A percentile compares a stretch with the other conserved stretches of the same genome.
Conservation (phyloP, 495 filamentous ascomycete species). For the Pyrenopolyporus hunteri region DNA sequence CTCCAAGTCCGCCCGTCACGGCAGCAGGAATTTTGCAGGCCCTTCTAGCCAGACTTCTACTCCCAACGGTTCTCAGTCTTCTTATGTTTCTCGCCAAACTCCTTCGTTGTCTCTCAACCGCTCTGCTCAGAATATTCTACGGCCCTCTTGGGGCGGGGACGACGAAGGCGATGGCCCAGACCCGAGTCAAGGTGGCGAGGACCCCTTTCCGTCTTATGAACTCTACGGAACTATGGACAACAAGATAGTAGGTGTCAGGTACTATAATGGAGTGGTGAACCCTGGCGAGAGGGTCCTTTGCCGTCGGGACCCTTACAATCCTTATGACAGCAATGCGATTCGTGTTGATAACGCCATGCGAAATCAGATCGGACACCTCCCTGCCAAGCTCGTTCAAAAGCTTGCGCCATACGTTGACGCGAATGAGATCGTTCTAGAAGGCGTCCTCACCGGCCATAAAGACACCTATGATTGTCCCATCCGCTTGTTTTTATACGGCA, state of each 20-base stretch:
- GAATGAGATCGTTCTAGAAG: constrained; percentile 66
- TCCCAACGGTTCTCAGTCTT: constrained; percentile 23
- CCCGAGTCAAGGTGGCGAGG: constrained; percentile 58
- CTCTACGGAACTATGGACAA: constrained; percentile 51
- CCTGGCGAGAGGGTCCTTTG: constrained; percentile 73
- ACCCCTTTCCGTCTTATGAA: constrained; percentile 25
- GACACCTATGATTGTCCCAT: constrained; percentile 73
- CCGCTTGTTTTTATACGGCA: constrained; percentile 68
- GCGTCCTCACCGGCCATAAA: constrained; percentile 66
- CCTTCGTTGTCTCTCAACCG: constrained; percentile 26
- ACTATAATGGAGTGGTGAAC: constrained; percentile 75
- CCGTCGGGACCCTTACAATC: constrained; percentile 72
- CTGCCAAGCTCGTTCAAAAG: constrained; percentile 66
- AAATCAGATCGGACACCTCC: constrained; percentile 81
- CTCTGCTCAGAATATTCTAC: constrained; percentile 16
- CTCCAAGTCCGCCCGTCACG: constrained; percentile 37
- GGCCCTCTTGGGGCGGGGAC: constrained; percentile 39
- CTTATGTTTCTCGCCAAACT: constrained; percentile 1
- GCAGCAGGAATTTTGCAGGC: constrained; percentile 18
- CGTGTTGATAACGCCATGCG: constrained; percentile 80
- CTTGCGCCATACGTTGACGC: constrained; percentile 71
- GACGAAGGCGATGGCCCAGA: constrained; percentile 54
- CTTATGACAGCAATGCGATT: constrained; percentile 80
- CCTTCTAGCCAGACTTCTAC: constrained; percentile 3
- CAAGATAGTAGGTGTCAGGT: constrained; percentile 83